Conservation (phyloP, 179 eudicot species). For the Spergularia azorica region DNA sequence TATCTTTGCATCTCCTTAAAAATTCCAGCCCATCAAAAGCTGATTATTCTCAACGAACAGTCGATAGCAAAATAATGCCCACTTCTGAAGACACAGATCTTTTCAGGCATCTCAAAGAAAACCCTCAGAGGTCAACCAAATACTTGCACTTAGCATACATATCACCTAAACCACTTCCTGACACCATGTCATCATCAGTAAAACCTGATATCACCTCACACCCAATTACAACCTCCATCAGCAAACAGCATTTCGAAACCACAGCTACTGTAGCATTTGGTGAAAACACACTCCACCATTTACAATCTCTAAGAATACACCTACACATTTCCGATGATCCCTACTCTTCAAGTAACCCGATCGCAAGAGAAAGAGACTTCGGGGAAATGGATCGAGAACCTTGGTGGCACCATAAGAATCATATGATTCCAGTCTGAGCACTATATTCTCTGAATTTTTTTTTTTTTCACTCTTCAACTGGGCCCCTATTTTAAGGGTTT, state of each 20-base stretch:
- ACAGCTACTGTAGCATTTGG: slow-evolving; percentile 62
- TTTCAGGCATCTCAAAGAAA: slow-evolving; percentile 60
- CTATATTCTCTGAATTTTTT: no score
- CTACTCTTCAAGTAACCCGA: slow-evolving; percentile 69
- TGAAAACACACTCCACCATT: slow-evolving; percentile 44
- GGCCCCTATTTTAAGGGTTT: neutral
- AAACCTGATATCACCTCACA: slow-evolving; percentile 64
- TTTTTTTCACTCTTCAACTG: no score
- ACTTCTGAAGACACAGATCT: slow-evolving; percentile 92
- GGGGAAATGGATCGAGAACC: neutral
- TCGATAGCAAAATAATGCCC: slow-evolving; percentile 1
- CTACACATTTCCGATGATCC: slow-evolving; percentile 38
- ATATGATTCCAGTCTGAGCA: no score
- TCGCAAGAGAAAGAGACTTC: slow-evolving; percentile 23
- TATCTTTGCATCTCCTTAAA: slow-evolving; percentile 82
- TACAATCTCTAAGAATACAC: slow-evolving; percentile 51
- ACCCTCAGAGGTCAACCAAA: slow-evolving; percentile 54
- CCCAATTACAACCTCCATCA: slow-evolving; percentile 38
- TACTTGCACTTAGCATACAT: slow-evolving; percentile 86
- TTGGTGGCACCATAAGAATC: slow-evolving; percentile 21
- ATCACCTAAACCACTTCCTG: slow-evolving; percentile 76
- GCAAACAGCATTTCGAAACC: slow-evolving; percentile 63
- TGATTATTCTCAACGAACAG: slow-evolving; percentile 33
- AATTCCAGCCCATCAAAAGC: slow-evolving; percentile 54
- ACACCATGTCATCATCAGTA: slow-evolving; percentile 65